Evolutionary conservation across 495 filamentous ascomycete species (phyloP), one percentile per base, ranked within the genome.

Genomic region (Tricharina praecox): DNA sequence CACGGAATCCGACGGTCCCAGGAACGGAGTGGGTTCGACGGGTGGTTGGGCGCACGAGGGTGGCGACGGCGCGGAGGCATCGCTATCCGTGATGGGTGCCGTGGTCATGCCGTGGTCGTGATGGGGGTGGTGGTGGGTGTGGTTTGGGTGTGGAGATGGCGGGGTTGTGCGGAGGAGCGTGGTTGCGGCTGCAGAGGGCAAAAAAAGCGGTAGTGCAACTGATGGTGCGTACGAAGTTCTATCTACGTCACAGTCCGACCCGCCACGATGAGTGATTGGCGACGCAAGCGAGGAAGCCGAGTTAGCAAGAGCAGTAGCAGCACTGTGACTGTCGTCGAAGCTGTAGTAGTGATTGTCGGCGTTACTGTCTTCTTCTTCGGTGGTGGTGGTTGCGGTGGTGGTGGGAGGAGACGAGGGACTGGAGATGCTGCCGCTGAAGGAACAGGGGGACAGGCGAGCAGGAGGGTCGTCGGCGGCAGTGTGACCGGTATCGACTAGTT

Each of bases 71-170:
- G 43, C 11, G 43, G 43, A 13, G 15, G 25, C 26, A 13, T 9
- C 25, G 25, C 13, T 3, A 1, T 32, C 43, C 20, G 43, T 15
- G 15, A 13, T 16, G 11, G 43, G 25, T 9, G 23, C 33, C 18
- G 43, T 19, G 28, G 43, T 46, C 28, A 44, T 44, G 2, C 28
- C 41, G 30, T 33, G 25, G 43, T 35, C 30, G 10, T 46, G 13
- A 21, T 46, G 43, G 43, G 13, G 19, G 43, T 33, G 24, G 25
- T 33, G 1, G 43, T 46, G 7, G 25, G 28, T 13, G 13, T 33
- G 24, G 43, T 25, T 33, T 21, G 25, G 25, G 7, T n/a, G 9
- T 11, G 28, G 40, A 16, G 21, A 20, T 43, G 24, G 40, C 26
- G 40, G 40, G 40, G 40, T 43, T 16, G 40, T 20, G 19, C 23